Evolutionary conservation across 257 asterid genomes (phyloP), one percentile per base, ranked within the genome.

Genomic region (Asclepias syriaca): DNA sequence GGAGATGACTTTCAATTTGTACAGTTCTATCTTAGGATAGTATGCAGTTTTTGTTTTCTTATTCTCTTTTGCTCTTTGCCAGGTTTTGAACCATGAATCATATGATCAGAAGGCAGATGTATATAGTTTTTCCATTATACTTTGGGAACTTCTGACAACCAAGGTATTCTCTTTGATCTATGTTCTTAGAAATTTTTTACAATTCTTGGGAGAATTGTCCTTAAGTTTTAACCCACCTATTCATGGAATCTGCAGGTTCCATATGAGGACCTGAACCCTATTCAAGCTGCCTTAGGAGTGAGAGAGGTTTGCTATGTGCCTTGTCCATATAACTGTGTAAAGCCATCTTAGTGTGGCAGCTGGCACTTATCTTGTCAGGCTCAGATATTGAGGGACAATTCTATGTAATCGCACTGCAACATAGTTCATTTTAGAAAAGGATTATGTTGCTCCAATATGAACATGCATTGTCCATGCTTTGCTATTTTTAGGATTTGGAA

Each of bases 41-140:
- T 11, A 16, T 57, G 14, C 7, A 40, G 3, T 18, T 45, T 34
- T 37, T 68, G 22, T 60, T 27, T 65, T 8, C 61, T 63, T 37
- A 32, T 40, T 32, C 19, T 45, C 46, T 60, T 66, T 57, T 56
- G 22, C 72, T 75, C 65, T 15, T 54, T 51, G 69, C 11, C 77
- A 94, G 97, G 95, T 94, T 77, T 84, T 91, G 81, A 94, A 84
- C 78, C 97, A 91, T 80, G 88, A 89, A 77, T 96, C 93, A 16
- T 91, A 94, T 74, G 97, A 91, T 83, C 96, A 89, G 74, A 94
- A 89, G 78, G 96, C 96, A 32, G 98, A 94, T 74, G 90, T 94
- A 51, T 91, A 85, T 84, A 94, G 97, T 78, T 94, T 89, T 81
- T 96, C 91, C 22, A 89, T 94, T 78, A 97, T 91, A 70, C 89